Evolutionary conservation across 1,284 basidiomycete species (phyloP).

Genomic region (Cystobasidiaceae sp.): DNA sequence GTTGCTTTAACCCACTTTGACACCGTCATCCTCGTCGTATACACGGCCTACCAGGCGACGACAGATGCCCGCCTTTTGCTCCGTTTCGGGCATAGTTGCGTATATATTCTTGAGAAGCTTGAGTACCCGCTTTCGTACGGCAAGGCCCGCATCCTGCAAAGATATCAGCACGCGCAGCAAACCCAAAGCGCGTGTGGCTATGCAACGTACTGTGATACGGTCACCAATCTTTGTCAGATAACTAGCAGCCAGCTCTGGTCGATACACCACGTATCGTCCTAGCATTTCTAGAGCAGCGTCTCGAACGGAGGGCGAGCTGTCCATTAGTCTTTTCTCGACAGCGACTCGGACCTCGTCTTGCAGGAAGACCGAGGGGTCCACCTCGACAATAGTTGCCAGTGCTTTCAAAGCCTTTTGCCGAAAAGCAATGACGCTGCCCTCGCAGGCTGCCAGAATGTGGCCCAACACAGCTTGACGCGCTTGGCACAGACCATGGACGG

Average conservation of each 20-base stretch:
- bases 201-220: slow-evolving; percentile 71
- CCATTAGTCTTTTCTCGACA: slow-evolving; percentile 81
- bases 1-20: slow-evolving; percentile 55
- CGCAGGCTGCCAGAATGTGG: slow-evolving; percentile 67
- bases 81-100: slow-evolving; percentile 55
- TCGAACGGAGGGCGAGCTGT: slow-evolving; percentile 85
- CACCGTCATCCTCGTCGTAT: slow-evolving; percentile 84
- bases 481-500: slow-evolving; percentile 63
- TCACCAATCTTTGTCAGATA: slow-evolving; percentile 82
- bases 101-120: slow-evolving; percentile 85
- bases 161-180: neutral
- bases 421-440: slow-evolving; percentile 75
- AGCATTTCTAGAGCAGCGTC: slow-evolving; percentile 94
- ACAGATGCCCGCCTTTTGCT: slow-evolving; percentile 71
- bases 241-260: slow-evolving; percentile 71
- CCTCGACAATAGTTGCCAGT: slow-evolving; percentile 74
- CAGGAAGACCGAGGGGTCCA: slow-evolving; percentile 70
- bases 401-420: slow-evolving; percentile 84
- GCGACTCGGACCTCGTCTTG: slow-evolving; percentile 49
- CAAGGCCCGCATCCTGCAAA: slow-evolving; percentile 76
- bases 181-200: neutral
- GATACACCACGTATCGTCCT: slow-evolving; percentile 86
- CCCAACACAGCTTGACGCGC: slow-evolving; percentile 75
- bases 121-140: slow-evolving; percentile 89
- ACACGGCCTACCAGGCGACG: slow-evolving; percentile 75